A percentile compares a stretch with the other conserved stretches of the same genome.
Evolutionary conservation across 2,329 filamentous ascomycete species (phyloP).

Genomic region (Nothophaeocryptopus gaeumannii): DNA sequence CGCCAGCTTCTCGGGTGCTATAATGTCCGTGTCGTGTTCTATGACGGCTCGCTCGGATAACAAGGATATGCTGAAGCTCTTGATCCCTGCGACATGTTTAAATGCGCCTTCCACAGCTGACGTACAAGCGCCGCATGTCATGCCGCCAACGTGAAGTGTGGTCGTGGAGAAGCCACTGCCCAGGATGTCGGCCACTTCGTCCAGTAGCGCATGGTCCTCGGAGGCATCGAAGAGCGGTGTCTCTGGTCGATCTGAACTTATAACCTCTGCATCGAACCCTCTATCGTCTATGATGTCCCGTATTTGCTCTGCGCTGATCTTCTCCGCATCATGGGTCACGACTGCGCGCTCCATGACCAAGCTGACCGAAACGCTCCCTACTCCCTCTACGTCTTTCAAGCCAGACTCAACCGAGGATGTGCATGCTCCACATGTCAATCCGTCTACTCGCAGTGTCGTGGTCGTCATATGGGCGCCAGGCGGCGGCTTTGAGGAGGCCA

Average conservation of each 20-base stretch:
- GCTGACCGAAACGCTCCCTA: slow-evolving; percentile 85
- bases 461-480: slow-evolving; percentile 65
- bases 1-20: slow-evolving; percentile 71
- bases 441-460: slow-evolving; percentile 84
- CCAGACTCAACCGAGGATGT: slow-evolving; percentile 88
- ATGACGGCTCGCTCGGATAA: slow-evolving; percentile 96
- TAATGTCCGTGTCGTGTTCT: slow-evolving; percentile 74
- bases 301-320: slow-evolving; percentile 71
- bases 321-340: slow-evolving; percentile 77
- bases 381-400: slow-evolving; percentile 76
- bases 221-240: slow-evolving; percentile 23
- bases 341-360: slow-evolving; percentile 95
- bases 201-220: slow-evolving; percentile 16
- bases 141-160: slow-evolving; percentile 85
- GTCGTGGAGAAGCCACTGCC: slow-evolving; percentile 76
- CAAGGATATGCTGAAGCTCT: slow-evolving; percentile 84
- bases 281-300: slow-evolving; percentile 85
- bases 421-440: slow-evolving; percentile 86
- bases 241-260: slow-evolving; percentile 33
- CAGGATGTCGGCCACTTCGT: slow-evolving; percentile 22
- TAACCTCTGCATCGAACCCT: slow-evolving; percentile 76
- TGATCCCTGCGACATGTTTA: slow-evolving; percentile 74
- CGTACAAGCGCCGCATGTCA: slow-evolving; percentile 85
- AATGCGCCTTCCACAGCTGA: slow-evolving; percentile 93
- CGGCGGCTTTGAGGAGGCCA: slow-evolving; percentile 22